These are phyloP conservation scores for Dicorynia guianensis DNA, from an alignment of 306 rosid genomes.

Conservation along the genomic window DNA sequence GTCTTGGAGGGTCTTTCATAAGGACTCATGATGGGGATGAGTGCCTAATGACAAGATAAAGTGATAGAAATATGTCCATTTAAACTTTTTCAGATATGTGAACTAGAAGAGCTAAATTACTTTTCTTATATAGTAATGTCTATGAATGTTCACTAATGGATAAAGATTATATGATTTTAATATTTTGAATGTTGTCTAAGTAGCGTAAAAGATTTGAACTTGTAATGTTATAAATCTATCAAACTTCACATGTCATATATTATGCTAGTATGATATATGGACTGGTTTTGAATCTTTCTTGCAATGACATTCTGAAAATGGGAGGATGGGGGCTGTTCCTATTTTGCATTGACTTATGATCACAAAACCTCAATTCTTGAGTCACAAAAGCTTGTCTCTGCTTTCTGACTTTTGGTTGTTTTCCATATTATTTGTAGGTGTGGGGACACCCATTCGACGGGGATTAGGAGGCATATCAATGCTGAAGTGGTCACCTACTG, in stretches of 20 bases:
- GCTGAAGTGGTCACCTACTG: slow-evolving; percentile 96
- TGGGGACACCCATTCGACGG: slow-evolving; percentile 89
- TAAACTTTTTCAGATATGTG: not conserved
- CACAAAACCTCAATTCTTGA: not conserved
- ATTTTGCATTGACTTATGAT: slow-evolving; percentile 19
- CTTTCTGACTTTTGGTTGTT: slow-evolving; percentile 28
- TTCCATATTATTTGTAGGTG: slow-evolving; percentile 56
- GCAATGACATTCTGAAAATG: slow-evolving; percentile 3
- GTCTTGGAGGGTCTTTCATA: not conserved
- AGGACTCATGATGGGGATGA: not conserved
- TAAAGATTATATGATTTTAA: not conserved
- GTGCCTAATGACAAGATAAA: slow-evolving; percentile 1
- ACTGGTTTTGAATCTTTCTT: slow-evolving; percentile 13
- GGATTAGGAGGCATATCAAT: slow-evolving; percentile 90
- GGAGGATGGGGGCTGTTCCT: not conserved
- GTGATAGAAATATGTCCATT: not conserved
- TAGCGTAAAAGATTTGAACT: not conserved
- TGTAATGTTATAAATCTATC: slow-evolving; percentile 15
- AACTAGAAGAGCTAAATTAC: slow-evolving; percentile 6
- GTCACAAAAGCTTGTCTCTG: not conserved
- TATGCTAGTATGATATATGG: slow-evolving; percentile 12
- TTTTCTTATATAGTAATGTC: not conserved
- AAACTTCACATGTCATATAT: not conserved
- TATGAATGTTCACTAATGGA: not conserved
- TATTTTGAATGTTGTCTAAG: not conserved